Evolutionary conservation across 2,329 filamentous ascomycete species (phyloP).

Genomic region (Aschersonia sp.): DNA sequence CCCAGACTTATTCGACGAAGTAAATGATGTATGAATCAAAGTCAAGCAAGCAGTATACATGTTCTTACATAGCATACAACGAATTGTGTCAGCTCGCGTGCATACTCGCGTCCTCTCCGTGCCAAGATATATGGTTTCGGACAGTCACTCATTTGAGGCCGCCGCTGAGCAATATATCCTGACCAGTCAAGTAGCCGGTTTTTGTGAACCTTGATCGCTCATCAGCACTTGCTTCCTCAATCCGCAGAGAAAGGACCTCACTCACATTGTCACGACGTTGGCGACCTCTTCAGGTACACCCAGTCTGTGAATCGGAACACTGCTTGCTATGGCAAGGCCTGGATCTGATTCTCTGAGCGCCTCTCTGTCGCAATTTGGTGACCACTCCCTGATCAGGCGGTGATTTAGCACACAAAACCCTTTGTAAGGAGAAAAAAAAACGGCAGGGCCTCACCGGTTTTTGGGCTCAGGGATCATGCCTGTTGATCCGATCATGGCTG

Average conservation of each 20-base stretch:
- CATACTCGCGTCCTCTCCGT: too few species aligned
- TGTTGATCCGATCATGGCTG: conserved; percentile 5
- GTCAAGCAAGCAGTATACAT: too few species aligned
- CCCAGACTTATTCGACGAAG: too few species aligned
- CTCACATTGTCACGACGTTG: conserved; percentile 5
- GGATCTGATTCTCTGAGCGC: conserved; percentile 1
- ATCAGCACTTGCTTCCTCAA: background rate
- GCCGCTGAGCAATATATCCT: conserved; percentile 4
- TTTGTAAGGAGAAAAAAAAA: background rate
- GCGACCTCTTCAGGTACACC: conserved; percentile 4
- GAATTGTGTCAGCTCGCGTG: too few species aligned
- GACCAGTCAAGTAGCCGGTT: conserved; percentile 5
- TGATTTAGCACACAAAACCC: background rate
- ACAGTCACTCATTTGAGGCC: conserved; percentile 1
- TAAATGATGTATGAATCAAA: too few species aligned
- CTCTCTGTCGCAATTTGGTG: background rate
- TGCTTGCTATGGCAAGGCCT: conserved; percentile 3
- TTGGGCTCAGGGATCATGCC: conserved; percentile 5
- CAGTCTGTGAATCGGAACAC: conserved; percentile 3
- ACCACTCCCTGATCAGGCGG: conserved; percentile 1
- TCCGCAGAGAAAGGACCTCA: background rate
- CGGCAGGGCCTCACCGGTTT: background rate
- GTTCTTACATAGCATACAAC: too few species aligned
- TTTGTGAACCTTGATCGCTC: conserved; percentile 2
- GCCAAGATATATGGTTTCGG: background rate